Conservation (phyloP, 1,139 yeast species). For the Blastobotrys persicus region DNA sequence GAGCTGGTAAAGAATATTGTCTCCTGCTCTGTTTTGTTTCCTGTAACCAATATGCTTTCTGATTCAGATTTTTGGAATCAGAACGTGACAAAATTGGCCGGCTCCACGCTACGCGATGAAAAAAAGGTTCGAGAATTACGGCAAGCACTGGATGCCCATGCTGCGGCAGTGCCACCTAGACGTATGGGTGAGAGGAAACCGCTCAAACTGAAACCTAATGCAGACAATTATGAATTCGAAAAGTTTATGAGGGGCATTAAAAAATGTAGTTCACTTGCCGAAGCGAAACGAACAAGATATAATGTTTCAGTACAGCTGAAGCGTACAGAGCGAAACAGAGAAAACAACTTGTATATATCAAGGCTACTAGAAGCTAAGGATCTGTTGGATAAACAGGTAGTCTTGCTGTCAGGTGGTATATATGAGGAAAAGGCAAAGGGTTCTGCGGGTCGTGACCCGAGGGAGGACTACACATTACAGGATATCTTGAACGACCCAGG, state of each 20-base stretch:
- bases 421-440: constrained; percentile 7
- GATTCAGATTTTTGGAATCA: constrained; percentile 81
- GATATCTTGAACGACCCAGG: constrained; percentile 49
- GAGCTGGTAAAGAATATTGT: constrained; percentile 63
- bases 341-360: constrained; percentile 25
- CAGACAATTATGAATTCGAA: constrained; percentile 43
- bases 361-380: constrained; percentile 33
- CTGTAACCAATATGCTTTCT: constrained; percentile 54
- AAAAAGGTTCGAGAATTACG: constrained; percentile 72
- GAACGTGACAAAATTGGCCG: constrained; percentile 56
- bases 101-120: constrained; percentile 68
- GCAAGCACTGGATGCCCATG: constrained; percentile 66
- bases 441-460: constrained; percentile 23
- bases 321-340: constrained; percentile 26
- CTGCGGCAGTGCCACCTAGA: constrained; percentile 28
- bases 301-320: constrained; percentile 43
- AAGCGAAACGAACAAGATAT: constrained; percentile 46
- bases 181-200: constrained; percentile 3
- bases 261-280: constrained; percentile 38
- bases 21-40: constrained; percentile 53
- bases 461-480: constrained; percentile 39
- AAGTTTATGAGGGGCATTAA: constrained; percentile 43
- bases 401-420: constrained; percentile 27
- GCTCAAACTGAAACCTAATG: constrained; percentile 32
- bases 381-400: constrained; percentile 30